Percentiles rank a stretch among this genome's conserved stretches.
phyloP scores from a whole-genome alignment of 352 stramenopile species.

The Pythium angustatum region DNA sequence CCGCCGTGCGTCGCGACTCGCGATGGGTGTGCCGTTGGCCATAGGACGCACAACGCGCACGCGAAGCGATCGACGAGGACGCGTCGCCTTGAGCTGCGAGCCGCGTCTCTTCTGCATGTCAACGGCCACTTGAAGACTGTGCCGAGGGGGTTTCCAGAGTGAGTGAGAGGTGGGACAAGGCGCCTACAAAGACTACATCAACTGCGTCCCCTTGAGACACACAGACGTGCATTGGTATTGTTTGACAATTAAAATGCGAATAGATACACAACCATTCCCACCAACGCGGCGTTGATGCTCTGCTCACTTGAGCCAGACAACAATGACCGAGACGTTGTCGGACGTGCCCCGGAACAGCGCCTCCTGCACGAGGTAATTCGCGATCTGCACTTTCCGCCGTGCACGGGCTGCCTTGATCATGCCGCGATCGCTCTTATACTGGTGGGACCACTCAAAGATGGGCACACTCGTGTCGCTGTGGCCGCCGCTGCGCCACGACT shows the following conservation, averaged over 20 bases:
- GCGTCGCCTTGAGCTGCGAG: not conserved
- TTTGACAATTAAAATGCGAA: not conserved
- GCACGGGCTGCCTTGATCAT: constrained; percentile 90
- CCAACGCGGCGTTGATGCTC: no score
- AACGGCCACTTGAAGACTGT: constrained; percentile 1
- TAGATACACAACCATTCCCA: not conserved
- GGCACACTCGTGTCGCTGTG: constrained; percentile 83
- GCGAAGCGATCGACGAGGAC: not conserved
- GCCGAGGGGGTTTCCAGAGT: no score
- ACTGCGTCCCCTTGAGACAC: no score
- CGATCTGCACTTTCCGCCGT: constrained; percentile 89
- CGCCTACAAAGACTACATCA: no score
- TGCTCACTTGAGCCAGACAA: constrained; percentile 84
- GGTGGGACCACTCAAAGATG: constrained; percentile 90
- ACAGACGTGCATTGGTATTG: no score
- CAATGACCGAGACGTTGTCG: constrained; percentile 92
- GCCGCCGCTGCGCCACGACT: constrained; percentile 77
- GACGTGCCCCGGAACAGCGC: constrained; percentile 87
- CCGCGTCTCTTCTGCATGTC: not conserved
- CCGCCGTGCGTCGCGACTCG: not conserved
- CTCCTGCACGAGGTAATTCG: constrained; percentile 91
- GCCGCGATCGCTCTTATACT: constrained; percentile 87
- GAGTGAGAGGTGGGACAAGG: not conserved
- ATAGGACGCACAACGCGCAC: constrained; percentile 16
- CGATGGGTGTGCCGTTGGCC: constrained; percentile 1